Base-by-base conservation (phyloP, 192 early-diverging fungal genomes). In the Fimicolochytrium jonesii region DNA sequence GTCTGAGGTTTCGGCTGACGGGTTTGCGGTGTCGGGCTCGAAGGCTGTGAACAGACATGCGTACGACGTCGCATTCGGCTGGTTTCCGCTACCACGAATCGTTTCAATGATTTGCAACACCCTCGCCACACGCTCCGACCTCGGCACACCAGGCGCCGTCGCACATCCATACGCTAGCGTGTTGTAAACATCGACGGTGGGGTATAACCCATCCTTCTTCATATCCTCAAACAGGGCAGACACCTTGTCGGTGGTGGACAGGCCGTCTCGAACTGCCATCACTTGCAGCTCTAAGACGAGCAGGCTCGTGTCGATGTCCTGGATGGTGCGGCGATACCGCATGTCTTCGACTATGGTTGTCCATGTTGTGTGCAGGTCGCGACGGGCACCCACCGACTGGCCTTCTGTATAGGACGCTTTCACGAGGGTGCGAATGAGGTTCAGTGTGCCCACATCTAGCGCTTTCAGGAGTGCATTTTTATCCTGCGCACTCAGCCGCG, bases 81-180 rank as follows among this genome's bases (percentile, higher is more conserved):
- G 15, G 37, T 44, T 22, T 29, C 62, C 62, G 9, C 52, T 53
- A n/a, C 44, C 22, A 7, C 45, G 51, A 39, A 64, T 37, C 6
- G 50, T 53, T 22, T 56, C 25, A 25, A 53, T 41, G 22, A 46
- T 44, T 29, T 42, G 22, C 52, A 44, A 26, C 17, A 46, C 53
- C 11, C 30, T n/a, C n/a, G n/a, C 25, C 23, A 64, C 7, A 23
- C 61, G 46, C 17, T 49, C n/a, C 7, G 17, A 15, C 18, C 26
- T 3, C 6, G 10, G 9, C 1, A 39, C 2, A 9, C 6, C 22
- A 10, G 1, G 6, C 34, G 41, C 26, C 10, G 39, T 18, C 32
- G 50, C 62, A 50, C 62, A 64, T 34, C 51, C 62, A 20, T 45
- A n/a, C 41, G 56, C 56, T 9, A 64, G 35, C 18, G 42, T 15